Base-by-base conservation (phyloP, 2,329 filamentous ascomycete genomes). In the Thelonectria blattea region DNA sequence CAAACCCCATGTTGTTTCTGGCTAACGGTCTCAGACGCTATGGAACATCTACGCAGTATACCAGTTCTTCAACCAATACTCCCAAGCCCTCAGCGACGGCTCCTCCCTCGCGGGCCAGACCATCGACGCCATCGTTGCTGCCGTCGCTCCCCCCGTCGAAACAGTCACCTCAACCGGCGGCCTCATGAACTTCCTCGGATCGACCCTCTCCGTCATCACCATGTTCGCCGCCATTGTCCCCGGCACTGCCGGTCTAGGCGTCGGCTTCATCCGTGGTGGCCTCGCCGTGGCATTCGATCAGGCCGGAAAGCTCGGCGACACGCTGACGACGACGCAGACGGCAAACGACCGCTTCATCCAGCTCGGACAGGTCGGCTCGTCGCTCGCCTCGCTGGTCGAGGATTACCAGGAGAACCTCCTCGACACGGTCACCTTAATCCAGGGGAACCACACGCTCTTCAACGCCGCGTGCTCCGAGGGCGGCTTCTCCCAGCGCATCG, bases 41-140 rank as follows among this genome's bases (percentile, higher is more conserved):
- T 72, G 70, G 69, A 72, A 71, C 61, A 72, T 71, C 15, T 70
- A 72, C 53, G 62, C 66, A 9, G 53, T 71, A 2, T 68, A 67
- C 56, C 70, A 72, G 30, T 72, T 69, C 58, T 72, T 72, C 64
- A 72, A 70, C 46, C 70, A 72, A 52, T 71, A 68, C 46, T 72
- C 69, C 1, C 57, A 64, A n/a, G 70, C 70, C 9, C 60, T 71
- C 5, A 66, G 66, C 51, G 65, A 68, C 22, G 70, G 70, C 1
- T 62, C 65, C n/a, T 58, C 64, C 15, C 65, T 71, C 15, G 70
- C 68, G 27, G 27, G 2, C 62, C 65, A 1, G 61, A 69, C 69
- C 7, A 61, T 72, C 37, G 67, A 60, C 34, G 63, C 65, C 37
- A 72, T 71, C 30, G 68, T 72, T 8, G 59, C 66, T 1, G 66